Conservation (phyloP, 441 rosid species). For the Aquilaria agallochum region DNA sequence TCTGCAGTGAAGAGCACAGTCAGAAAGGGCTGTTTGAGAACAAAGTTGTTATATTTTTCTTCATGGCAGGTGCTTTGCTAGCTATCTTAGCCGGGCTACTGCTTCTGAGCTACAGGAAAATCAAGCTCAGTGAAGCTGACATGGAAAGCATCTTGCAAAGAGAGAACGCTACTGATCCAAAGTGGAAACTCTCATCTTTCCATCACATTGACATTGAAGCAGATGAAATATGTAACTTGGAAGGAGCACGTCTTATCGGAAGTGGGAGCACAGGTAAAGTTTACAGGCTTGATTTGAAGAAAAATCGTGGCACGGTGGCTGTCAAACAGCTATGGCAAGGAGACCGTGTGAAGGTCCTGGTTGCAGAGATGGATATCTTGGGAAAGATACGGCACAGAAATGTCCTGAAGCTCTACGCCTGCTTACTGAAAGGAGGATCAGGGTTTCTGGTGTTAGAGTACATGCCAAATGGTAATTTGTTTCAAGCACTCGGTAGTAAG, state of each 20-base stretch:
- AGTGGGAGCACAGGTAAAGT: conserved; percentile 86
- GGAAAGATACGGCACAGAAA: conserved; percentile 80
- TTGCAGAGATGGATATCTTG: conserved; percentile 72
- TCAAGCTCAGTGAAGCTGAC: conserved; percentile 31
- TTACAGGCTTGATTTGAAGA: conserved; percentile 72
- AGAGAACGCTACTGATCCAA: conserved; percentile 27
- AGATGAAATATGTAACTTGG: conserved; percentile 61
- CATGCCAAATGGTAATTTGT: conserved; percentile 77
- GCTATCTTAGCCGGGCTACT: conserved; percentile 38
- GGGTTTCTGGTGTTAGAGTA: conserved; percentile 76
- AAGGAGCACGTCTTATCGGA: conserved; percentile 66
- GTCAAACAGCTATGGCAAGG: conserved; percentile 69
- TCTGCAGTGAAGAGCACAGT: conserved; percentile 33
- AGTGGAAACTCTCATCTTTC: conserved; percentile 63
- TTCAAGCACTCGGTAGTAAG: conserved; percentile 50
- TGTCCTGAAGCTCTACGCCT: conserved; percentile 77
- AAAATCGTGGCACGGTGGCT: conserved; percentile 56
- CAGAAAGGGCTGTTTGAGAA: conserved; percentile 21
- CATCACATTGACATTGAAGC: conserved; percentile 69
- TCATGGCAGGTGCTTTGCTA: conserved; percentile 36
- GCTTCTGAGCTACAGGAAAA: conserved; percentile 43
- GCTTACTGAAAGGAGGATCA: conserved; percentile 50
- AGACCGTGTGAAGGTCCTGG: conserved; percentile 44
- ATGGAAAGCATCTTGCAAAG: conserved; percentile 24
- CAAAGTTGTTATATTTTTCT: conserved; percentile 37